Conservation (phyloP, 2,329 filamentous ascomycete genomes). For the Grosmannia clavigera region DNA sequence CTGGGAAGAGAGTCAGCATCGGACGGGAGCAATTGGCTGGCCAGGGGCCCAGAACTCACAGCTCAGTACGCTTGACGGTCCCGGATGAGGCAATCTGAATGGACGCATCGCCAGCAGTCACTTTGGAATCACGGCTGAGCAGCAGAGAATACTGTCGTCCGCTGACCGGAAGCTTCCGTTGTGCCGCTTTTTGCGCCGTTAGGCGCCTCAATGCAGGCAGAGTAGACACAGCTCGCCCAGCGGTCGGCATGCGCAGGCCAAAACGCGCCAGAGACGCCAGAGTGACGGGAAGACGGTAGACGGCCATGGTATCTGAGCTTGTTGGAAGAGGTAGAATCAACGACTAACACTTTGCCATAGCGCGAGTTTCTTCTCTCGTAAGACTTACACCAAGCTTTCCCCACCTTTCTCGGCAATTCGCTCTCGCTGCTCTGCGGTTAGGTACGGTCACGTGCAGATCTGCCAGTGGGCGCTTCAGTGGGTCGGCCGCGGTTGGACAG, state of each 20-base stretch:
- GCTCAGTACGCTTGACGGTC: conserved; percentile 8
- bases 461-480: not conserved
- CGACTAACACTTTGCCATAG: not conserved
- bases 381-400: not conserved
- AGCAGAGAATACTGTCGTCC: not conserved
- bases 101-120: not conserved
- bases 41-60: conserved; percentile 1
- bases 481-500: not conserved
- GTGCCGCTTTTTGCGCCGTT: not conserved
- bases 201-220: not conserved
- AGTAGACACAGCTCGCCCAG: not conserved
- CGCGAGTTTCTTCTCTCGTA: not conserved
- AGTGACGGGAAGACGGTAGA: not conserved
- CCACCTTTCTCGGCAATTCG: not conserved
- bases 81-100: conserved; percentile 13
- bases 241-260: not conserved
- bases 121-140: conserved; percentile 5
- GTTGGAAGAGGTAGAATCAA: too few species aligned
- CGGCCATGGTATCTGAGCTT: not conserved
- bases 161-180: not conserved
- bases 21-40: not conserved
- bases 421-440: not conserved
- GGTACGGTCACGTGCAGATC: not conserved
- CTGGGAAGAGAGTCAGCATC: not conserved
- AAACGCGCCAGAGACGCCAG: not conserved